Evolutionary conservation across 306 rosid species (phyloP), one percentile per base, ranked within the genome.

Genomic region (Begonia peltatifolia): DNA sequence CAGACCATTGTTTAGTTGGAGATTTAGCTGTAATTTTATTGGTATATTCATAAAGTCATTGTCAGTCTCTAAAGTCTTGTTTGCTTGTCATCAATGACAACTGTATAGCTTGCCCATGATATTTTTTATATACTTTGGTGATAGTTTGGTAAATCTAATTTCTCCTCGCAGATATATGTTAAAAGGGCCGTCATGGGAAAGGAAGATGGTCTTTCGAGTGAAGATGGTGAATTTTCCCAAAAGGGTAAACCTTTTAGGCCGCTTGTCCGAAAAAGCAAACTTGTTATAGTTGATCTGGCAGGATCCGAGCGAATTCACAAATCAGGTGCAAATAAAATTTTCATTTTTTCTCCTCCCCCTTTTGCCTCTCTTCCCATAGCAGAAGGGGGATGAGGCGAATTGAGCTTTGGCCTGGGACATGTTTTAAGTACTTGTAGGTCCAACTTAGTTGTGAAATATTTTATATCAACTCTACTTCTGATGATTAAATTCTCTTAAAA

Each of bases 221-320:
- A 84, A 74, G 84, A 82, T 66, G 84, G 87, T 9, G 95, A 78
- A 12, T 16, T 78, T 43, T 74, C 95, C 54, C 87, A 74, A 67
- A 69, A 80, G 69, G 77, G 66, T 56, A 82, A 84, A 74, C 81
- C 85, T 57, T 80, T 74, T 54, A 82, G 68, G 66, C 90, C 97
- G 65, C 74, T 89, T 64, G 71, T 89, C 52, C 82, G 94, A 57
- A 89, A 78, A 72, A 89, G 95, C 79, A 89, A 89, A 80, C 78
- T 89, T 50, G 90, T 89, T 60, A 79, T 85, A 67, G 97, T 89
- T 63, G 97, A 89, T 82, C 76, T 89, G 69, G 97, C 97, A 23
- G 97, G 97, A 65, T 89, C 97, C 12, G 97, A 89, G 85, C 95
- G 95, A 54, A 69, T 85, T 59, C 87, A 85, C 41, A 89, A 89